Base-by-base conservation (phyloP, 192 early-diverging fungal genomes). In the Paraglomus occultum region DNA sequence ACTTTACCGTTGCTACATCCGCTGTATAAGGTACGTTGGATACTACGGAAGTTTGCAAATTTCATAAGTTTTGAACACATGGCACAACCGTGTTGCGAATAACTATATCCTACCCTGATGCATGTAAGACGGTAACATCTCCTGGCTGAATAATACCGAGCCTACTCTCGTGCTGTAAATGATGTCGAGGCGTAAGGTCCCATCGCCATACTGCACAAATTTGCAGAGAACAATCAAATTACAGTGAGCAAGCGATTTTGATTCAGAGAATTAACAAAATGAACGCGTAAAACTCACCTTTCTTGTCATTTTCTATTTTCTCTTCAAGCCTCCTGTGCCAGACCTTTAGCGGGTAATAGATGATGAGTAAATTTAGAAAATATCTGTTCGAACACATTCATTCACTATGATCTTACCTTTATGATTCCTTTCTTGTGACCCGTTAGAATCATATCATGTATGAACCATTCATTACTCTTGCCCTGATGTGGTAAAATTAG, bases 341-440 rank as follows among this genome's bases (percentile, higher is more conserved):
- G 9, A 52, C 22, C 70, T 50, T 39, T 7, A 59, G 40, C 44
- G 1, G 42, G 18, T 5, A 44, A 67, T 47, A 53, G 23, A 68
- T 59, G 17, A 64, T 68, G 18, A 68, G 51, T 2, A 67, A 58
- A 23, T 73, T 70, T 0, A 72, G 38, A 4, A 78, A 59, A 4
- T 49, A 4, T 57, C 54, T 23, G 2, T 57, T 20, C 11, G 54
- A 17, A 57, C 2, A 22, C n/a, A 2, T 8, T 57, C 14, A 60
- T 44, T 51, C 31, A 47, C 72, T 66, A 73, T 63, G 73, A 64
- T 64, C 69, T 76, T 62, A 79, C 79, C 73, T 85, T 84, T 60
- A 86, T 69, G 2, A 76, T 53, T 6, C 85, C 85, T 15, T 84
- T 85, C 20, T 73, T 73, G 52, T 88, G 86, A 6, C 86, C 85